Percentiles rank a stretch among this genome's conserved stretches.
Evolutionary conservation across 768 basidiomycete genomes (phyloP).

Genomic region (Lentinula guzmanii): DNA sequence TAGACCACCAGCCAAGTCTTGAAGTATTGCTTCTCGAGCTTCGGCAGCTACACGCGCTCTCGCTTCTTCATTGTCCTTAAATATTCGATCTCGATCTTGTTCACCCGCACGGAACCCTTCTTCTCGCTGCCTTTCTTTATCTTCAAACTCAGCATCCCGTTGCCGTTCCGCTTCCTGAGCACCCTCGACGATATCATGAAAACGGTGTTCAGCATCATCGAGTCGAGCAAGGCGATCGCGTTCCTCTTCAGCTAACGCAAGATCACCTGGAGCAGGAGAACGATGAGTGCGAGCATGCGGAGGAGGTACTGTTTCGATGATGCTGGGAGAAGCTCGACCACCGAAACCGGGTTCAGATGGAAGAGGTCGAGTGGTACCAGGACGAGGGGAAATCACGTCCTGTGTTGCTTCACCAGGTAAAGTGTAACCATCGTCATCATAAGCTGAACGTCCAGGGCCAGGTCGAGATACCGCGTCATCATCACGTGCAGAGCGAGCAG

Average conservation of each 20-base stretch:
- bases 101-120: constrained; percentile 59
- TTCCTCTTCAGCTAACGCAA: constrained; percentile 36
- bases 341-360: constrained; percentile 1
- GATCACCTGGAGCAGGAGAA: constrained; percentile 22
- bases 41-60: constrained; percentile 52
- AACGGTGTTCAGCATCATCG: constrained; percentile 44
- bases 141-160: constrained; percentile 59
- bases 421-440: background rate
- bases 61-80: constrained; percentile 51
- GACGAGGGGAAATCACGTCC: background rate
- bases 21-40: constrained; percentile 20
- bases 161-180: constrained; percentile 56
- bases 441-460: background rate
- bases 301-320: background rate
- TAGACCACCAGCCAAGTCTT: background rate
- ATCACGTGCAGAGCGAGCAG: background rate
- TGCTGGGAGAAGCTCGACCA: background rate
- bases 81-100: constrained; percentile 56
- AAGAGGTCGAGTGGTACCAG: background rate
- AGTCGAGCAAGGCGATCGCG: constrained; percentile 53
- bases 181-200: constrained; percentile 41
- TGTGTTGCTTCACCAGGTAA: background rate
- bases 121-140: constrained; percentile 61
- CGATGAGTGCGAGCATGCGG: constrained; percentile 18
- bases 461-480: background rate